Percentiles rank a stretch among this genome's conserved stretches.
phyloP scores from a whole-genome alignment of 2,329 filamentous ascomycete species.

The Phialophora tarda region DNA sequence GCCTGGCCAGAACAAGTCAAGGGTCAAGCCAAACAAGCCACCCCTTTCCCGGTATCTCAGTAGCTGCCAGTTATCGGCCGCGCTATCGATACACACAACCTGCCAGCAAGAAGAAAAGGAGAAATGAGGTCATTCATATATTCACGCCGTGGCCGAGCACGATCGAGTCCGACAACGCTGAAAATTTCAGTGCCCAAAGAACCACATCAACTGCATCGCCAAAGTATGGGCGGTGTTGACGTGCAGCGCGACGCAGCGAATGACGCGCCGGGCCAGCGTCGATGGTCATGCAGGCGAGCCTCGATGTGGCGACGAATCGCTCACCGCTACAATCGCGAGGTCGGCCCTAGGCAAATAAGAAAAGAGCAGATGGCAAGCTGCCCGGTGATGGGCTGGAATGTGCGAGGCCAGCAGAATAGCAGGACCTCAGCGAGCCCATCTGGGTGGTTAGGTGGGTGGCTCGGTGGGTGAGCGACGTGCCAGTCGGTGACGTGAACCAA shows the following conservation, averaged over 20 bases:
- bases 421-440: slow-evolving; percentile 8
- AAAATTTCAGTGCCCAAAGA: slow-evolving; percentile 25
- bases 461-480: not conserved
- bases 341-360: slow-evolving; percentile 23
- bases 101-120: slow-evolving; percentile 14
- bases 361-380: slow-evolving; percentile 18
- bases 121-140: slow-evolving; percentile 23
- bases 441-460: not conserved
- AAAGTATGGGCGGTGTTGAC: slow-evolving; percentile 28
- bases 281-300: slow-evolving; percentile 23
- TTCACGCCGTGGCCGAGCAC: not conserved
- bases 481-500: slow-evolving; percentile 14
- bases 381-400: slow-evolving; percentile 16
- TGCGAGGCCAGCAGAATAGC: slow-evolving; percentile 13
- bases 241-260: slow-evolving; percentile 24
- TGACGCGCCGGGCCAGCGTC: slow-evolving; percentile 18
- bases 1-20: slow-evolving; percentile 22
- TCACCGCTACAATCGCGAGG: slow-evolving; percentile 33
- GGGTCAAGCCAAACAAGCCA: slow-evolving; percentile 6
- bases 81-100: slow-evolving; percentile 35
- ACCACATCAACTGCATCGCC: slow-evolving; percentile 25
- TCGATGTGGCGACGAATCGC: slow-evolving; percentile 25
- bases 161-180: slow-evolving; percentile 5
- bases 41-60: slow-evolving; percentile 13
- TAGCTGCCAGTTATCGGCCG: slow-evolving; percentile 26